A percentile compares a stretch with the other conserved stretches of the same genome.
Conservation (phyloP, 2,329 filamentous ascomycete genomes). For the Stachybotrys elegans region DNA sequence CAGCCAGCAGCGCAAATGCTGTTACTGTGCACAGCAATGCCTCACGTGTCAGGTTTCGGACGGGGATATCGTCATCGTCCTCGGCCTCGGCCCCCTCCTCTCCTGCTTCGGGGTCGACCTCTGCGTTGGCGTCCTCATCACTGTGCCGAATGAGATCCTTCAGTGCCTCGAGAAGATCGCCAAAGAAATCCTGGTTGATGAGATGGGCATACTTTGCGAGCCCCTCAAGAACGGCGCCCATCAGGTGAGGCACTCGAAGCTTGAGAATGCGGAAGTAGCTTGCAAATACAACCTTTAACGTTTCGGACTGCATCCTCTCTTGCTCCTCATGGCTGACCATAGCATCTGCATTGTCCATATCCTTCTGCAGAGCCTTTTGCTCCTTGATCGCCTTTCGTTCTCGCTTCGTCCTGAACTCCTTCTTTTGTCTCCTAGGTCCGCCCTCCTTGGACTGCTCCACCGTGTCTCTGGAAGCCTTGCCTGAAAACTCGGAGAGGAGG, state of each 20-base stretch:
- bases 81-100: constrained; percentile 33
- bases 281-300: constrained; percentile 90
- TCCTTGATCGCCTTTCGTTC: constrained; percentile 79
- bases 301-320: constrained; percentile 92
- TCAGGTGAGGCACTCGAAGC: constrained; percentile 71
- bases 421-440: constrained; percentile 57
- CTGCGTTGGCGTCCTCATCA: constrained; percentile 47
- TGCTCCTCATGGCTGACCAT: constrained; percentile 87
- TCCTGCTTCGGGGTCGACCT: constrained; percentile 39
- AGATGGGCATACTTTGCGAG: constrained; percentile 90
- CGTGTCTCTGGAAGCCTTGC: constrained; percentile 73
- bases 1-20: constrained; percentile 90
- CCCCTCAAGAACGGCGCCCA: constrained; percentile 96
- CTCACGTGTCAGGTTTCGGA: constrained; percentile 77
- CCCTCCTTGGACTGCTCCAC: constrained; percentile 49
- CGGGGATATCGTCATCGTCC: constrained; percentile 34
- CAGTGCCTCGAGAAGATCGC: constrained; percentile 87
- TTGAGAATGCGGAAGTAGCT: constrained; percentile 95
- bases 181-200: constrained; percentile 99
- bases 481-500: constrained; percentile 79
- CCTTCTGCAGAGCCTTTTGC: constrained; percentile 82
- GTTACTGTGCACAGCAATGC: constrained; percentile 92
- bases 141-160: constrained; percentile 86
- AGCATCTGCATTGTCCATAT: constrained; percentile 89
- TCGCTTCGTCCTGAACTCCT: constrained; percentile 87